These are phyloP conservation scores for Brasilioporus rufonigricans DNA, from an alignment of 768 basidiomycete genomes.

Conservation along the genomic window DNA sequence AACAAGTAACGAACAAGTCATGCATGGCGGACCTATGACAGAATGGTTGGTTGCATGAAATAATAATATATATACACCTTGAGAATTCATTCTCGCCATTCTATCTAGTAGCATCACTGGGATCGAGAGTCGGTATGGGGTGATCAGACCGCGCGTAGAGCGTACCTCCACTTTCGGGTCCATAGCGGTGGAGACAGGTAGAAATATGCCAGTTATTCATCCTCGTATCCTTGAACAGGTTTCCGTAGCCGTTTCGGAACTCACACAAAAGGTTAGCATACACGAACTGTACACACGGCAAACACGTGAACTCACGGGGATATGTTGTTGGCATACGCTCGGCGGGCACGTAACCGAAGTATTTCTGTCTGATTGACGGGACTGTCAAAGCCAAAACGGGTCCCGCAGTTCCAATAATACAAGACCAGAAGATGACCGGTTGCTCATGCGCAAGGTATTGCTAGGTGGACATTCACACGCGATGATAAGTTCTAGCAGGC, in stretches of 20 bases:
- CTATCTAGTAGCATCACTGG: neutral
- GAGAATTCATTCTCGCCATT: no score
- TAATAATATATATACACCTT: slow-evolving; percentile 3
- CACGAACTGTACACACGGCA: neutral
- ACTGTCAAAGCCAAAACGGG: slow-evolving; percentile 70
- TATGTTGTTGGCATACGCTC: slow-evolving; percentile 75
- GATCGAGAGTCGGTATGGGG: neutral
- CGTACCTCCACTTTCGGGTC: slow-evolving; percentile 7
- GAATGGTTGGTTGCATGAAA: neutral
- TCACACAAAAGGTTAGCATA: slow-evolving; percentile 25
- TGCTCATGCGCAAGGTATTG: slow-evolving; percentile 90
- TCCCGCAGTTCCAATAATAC: slow-evolving; percentile 69
- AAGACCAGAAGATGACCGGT: slow-evolving; percentile 88
- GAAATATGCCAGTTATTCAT: slow-evolving; percentile 34
- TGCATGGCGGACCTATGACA: neutral
- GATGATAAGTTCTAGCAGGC: neutral
- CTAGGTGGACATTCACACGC: slow-evolving; percentile 36
- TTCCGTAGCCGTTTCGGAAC: slow-evolving; percentile 72
- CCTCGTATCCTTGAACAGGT: slow-evolving; percentile 74
- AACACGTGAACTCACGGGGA: slow-evolving; percentile 55
- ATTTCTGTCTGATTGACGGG: slow-evolving; percentile 71
- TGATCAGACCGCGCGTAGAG: neutral
- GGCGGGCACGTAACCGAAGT: slow-evolving; percentile 68
- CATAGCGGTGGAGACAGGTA: neutral
- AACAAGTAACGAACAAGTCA: neutral